Percentiles rank a stretch among this genome's conserved stretches.
phyloP scores from a whole-genome alignment of 768 basidiomycete species.

The Pleurotus tuoliensis region DNA sequence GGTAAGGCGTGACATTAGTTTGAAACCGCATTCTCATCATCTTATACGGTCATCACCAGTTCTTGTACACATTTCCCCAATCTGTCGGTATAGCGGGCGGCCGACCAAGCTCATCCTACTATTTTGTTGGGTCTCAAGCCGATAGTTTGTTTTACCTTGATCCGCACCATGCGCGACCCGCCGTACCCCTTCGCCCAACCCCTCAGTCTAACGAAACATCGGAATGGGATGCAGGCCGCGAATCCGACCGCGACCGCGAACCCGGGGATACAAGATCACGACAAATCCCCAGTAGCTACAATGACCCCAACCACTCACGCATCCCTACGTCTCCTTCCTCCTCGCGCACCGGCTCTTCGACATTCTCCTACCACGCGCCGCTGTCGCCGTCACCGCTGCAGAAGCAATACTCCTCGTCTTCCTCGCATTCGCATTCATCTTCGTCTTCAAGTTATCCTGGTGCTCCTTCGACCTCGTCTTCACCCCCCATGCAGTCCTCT shows the following conservation, averaged over 20 bases:
- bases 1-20: constrained; percentile 19
- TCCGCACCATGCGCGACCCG: constrained; percentile 74
- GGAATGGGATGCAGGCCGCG: constrained; percentile 13
- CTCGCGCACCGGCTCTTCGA: constrained; percentile 49
- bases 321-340: constrained; percentile 49
- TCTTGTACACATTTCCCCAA: constrained; percentile 89
- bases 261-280: constrained; percentile 8
- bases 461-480: constrained; percentile 10
- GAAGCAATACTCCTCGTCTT: constrained; percentile 46
- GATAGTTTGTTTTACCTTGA: constrained; percentile 84
- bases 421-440: constrained; percentile 22
- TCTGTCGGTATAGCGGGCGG: constrained; percentile 96
- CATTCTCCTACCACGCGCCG: constrained; percentile 49
- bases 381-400: constrained; percentile 64
- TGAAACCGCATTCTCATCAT: not conserved
- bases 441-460: constrained; percentile 20
- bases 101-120: constrained; percentile 94
- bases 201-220: constrained; percentile 12
- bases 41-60: constrained; percentile 34
- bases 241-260: constrained; percentile 19
- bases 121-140: constrained; percentile 92
- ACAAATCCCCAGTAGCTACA: constrained; percentile 3
- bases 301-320: constrained; percentile 25
- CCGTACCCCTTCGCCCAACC: constrained; percentile 62
- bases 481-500: constrained; percentile 11